Percentiles rank a stretch among this genome's conserved stretches.
Conservation (phyloP, 345 rosid species). For the Aethionema arabicum region DNA sequence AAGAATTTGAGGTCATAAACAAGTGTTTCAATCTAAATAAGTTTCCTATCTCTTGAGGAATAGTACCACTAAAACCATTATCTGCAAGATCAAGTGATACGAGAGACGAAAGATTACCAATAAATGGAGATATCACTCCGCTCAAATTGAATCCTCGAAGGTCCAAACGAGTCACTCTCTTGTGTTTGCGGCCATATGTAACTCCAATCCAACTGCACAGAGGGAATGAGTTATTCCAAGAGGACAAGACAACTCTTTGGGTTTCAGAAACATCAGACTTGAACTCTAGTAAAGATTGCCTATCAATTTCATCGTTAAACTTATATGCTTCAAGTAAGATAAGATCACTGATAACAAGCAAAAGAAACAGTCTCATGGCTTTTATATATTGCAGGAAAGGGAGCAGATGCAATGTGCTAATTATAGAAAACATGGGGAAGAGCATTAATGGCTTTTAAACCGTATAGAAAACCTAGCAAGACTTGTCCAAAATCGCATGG, state of each 20-base stretch:
- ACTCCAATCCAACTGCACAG: conserved; percentile 36
- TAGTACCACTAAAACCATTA: conserved; percentile 1
- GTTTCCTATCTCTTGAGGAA: conserved; percentile 18
- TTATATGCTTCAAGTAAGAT: conserved; percentile 17
- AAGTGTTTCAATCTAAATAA: conserved; percentile 7
- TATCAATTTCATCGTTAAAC: conserved; percentile 7
- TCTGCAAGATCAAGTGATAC: conserved; percentile 10
- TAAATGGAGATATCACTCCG: conserved; percentile 26
- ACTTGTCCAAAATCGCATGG: too few species aligned
- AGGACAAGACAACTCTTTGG: conserved; percentile 15
- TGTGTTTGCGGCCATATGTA: conserved; percentile 26
- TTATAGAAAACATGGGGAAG: too few species aligned
- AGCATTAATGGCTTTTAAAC: too few species aligned
- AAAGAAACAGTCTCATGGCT: conserved; percentile 14
- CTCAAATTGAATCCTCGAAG: conserved; percentile 20
- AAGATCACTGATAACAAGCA: conserved; percentile 6
- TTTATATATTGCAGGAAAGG: neutral
- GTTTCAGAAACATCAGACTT: conserved; percentile 24
- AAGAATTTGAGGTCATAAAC: neutral
- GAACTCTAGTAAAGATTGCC: conserved; percentile 14
- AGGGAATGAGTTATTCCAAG: conserved; percentile 36
- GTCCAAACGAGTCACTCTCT: conserved; percentile 28
- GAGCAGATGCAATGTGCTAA: too few species aligned
- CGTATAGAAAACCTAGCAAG: too few species aligned
- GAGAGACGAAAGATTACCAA: conserved; percentile 29